Evolutionary conservation across 345 rosid species (phyloP).

Genomic region (Populus davidiana): DNA sequence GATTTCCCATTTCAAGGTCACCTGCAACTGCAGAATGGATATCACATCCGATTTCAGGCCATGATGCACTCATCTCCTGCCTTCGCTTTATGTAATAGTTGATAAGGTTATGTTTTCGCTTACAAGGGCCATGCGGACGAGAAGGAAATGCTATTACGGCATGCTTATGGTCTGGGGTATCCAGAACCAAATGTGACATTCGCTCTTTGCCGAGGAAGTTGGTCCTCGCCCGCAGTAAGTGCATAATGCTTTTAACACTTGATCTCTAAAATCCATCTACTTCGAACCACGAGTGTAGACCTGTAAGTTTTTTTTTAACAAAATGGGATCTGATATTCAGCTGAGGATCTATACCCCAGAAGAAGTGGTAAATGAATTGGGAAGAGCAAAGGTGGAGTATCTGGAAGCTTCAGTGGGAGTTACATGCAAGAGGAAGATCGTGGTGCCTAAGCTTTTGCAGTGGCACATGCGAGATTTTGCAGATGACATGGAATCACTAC

Average conservation of each 20-base stretch:
- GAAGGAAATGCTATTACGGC: constrained; percentile 71
- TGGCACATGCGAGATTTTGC: constrained; percentile 94
- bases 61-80: background rate
- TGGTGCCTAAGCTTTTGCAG: constrained; percentile 75
- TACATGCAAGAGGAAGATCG: constrained; percentile 73
- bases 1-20: background rate
- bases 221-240: constrained; percentile 96
- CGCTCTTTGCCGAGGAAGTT: constrained; percentile 85
- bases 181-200: constrained; percentile 87
- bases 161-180: constrained; percentile 80
- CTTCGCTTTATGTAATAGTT: background rate
- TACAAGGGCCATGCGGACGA: constrained; percentile 58
- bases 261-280: background rate
- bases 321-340: constrained; percentile 38
- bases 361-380: constrained; percentile 64
- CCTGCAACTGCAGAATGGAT: background rate
- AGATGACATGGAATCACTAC: constrained; percentile 68
- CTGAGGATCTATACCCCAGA: constrained; percentile 71
- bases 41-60: background rate
- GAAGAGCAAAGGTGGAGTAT: constrained; percentile 71
- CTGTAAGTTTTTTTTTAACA: background rate
- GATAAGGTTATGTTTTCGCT: constrained; percentile 17
- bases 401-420: constrained; percentile 77
- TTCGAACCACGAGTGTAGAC: background rate
- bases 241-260: background rate